Base-by-base conservation (phyloP, 805 yeast genomes). In the Candida succiphila region DNA sequence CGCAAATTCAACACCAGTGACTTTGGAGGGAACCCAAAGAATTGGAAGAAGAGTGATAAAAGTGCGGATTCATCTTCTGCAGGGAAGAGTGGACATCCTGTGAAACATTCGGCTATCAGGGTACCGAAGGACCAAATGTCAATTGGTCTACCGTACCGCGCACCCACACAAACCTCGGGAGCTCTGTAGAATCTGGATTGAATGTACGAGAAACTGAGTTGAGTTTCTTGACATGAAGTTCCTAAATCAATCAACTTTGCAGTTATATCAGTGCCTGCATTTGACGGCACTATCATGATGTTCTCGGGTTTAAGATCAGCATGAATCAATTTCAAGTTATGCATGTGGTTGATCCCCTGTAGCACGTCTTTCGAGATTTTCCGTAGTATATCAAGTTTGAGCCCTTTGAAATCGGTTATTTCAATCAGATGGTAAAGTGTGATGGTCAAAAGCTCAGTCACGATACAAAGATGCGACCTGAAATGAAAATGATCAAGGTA, bases 121-220 rank as follows among this genome's bases (percentile, higher is more conserved):
- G 96, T 83, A 0, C 95, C 98, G 29, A 88, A 61, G 0, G 97
- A 89, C 99, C 99, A 92, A 76, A 89, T 60, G 44, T 72, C 79
- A 25, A 73, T 72, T 42, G 58, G 64, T n/a, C 53, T 51, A 38
- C 61, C 51, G 45, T 80, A 81, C 23, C 74, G 59, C 9, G 81
- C 70, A 1, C 89, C 92, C 3, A 82, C 35, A 9, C 78, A 57
- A 5, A 82, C 78, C 48, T 82, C 94, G 0, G 94, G 94, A 0
- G 92, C 86, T 33, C 94, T 55, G 48, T 82, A 82, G 44, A 74
- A 82, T 31, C 94, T 53, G 1, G 89, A 81, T 45, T 67, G 70
- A 36, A 73, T 60, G 41, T 73, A 73, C 1, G 76, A 64, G 37
- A 58, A 71, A 2, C 67, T 53, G 3, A 66, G 60, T 33, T 67